Conservation (phyloP, 1,284 basidiomycete species). For the Heterobasidion annosum region DNA sequence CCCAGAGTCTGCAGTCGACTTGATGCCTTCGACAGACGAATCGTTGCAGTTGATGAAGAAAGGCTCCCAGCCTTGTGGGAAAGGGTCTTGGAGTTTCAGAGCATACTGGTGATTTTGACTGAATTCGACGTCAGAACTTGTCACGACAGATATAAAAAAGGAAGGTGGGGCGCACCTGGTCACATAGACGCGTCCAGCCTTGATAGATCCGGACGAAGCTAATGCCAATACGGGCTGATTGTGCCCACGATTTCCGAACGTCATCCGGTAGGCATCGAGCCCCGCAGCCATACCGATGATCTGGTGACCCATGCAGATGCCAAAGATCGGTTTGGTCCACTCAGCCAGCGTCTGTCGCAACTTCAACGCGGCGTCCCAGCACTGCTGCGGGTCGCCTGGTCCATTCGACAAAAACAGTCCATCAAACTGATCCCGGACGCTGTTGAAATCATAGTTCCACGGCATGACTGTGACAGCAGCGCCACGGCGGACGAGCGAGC, state of each 20-base stretch:
- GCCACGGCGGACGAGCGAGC: conserved; percentile 84
- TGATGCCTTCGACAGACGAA: conserved; percentile 96
- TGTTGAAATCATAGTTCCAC: conserved; percentile 96
- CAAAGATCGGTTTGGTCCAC: conserved; percentile 93
- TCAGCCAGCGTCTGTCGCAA: conserved; percentile 77
- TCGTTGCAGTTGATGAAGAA: conserved; percentile 99
- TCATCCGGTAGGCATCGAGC: conserved; percentile 94
- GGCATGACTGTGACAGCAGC: conserved; percentile 93
- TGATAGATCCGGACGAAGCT: conserved; percentile 84
- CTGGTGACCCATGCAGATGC: conserved; percentile 99
- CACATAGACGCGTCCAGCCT: conserved; percentile 94
- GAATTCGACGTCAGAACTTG: conserved; percentile 1
- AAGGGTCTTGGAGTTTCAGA: conserved; percentile 84
- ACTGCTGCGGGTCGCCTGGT: conserved; percentile 89
- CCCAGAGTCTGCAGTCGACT: conserved; percentile 80
- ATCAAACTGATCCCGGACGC: conserved; percentile 84
- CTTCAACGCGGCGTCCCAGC: conserved; percentile 78
- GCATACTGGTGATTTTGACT: conserved; percentile 96
- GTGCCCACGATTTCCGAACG: conserved; percentile 98
- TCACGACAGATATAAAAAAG: background rate
- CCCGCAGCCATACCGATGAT: conserved; percentile 97
- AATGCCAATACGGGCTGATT: conserved; percentile 97
- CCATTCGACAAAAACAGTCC: conserved; percentile 97
- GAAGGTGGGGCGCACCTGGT: conserved; percentile 56
- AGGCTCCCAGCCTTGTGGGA: conserved; percentile 92